Conservation (phyloP, 805 yeast genomes). For the Aciculoconidium aculeatum region DNA sequence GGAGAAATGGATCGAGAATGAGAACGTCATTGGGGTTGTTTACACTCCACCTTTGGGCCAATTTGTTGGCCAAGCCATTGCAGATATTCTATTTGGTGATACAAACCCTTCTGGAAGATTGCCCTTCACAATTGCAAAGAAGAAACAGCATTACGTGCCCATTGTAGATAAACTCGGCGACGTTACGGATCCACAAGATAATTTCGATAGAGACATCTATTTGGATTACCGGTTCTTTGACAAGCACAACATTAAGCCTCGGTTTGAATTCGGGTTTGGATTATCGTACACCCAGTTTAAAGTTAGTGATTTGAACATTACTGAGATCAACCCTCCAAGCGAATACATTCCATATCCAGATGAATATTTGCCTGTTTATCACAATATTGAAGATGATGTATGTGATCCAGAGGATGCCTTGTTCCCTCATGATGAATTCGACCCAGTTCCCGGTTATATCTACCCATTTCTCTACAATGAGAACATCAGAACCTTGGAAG, state of each 20-base stretch:
- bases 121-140: conserved; percentile 59
- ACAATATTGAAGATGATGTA: conserved; percentile 40
- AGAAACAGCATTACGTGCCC: conserved; percentile 41
- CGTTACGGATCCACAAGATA: conserved; percentile 33
- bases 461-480: conserved; percentile 47
- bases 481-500: conserved; percentile 27
- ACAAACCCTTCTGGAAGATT: conserved; percentile 58
- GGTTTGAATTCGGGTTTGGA: conserved; percentile 61
- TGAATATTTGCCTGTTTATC: conserved; percentile 38
- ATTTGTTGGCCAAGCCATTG: conserved; percentile 50
- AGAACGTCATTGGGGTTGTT: conserved; percentile 53
- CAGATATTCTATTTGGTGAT: conserved; percentile 56
- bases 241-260: conserved; percentile 47
- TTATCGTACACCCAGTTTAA: conserved; percentile 46
- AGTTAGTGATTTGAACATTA: conserved; percentile 31
- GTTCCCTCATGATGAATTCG: conserved; percentile 47
- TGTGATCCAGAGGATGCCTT: conserved; percentile 51
- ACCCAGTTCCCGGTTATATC: conserved; percentile 50
- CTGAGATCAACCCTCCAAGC: conserved; percentile 37
- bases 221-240: conserved; percentile 56
- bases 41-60: conserved; percentile 56
- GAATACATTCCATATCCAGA: conserved; percentile 42
- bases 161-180: conserved; percentile 28
- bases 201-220: conserved; percentile 42
- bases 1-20: conserved; percentile 53